Conservation (phyloP, 345 rosid genomes). For the Gynandropsis gynandra region DNA sequence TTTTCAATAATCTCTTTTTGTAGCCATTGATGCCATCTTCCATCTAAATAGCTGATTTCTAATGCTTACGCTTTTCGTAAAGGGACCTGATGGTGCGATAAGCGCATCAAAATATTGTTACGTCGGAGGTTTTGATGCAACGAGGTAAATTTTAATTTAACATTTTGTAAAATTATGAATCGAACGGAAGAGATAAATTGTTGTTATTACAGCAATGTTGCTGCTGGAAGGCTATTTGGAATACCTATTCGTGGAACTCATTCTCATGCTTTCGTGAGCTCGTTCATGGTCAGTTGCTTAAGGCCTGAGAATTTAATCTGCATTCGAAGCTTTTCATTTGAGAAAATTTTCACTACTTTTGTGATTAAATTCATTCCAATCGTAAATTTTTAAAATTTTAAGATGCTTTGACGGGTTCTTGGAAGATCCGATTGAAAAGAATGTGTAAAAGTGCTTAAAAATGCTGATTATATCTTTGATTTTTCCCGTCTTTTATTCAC, state of each 20-base stretch:
- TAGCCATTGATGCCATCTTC: background rate
- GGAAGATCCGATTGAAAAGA: no score
- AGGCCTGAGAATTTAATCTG: background rate
- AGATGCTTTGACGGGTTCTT: no score
- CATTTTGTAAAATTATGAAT: background rate
- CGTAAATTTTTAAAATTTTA: no score
- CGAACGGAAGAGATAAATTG: background rate
- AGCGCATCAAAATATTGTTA: constrained; percentile 89
- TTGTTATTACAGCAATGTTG: constrained; percentile 62
- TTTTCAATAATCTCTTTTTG: background rate
- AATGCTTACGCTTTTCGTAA: constrained; percentile 7
- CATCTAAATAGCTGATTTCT: constrained; percentile 19
- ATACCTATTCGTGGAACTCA: constrained; percentile 92
- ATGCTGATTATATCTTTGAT: no score
- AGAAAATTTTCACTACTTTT: no score
- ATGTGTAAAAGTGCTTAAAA: no score
- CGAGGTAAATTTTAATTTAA: constrained; percentile 44
- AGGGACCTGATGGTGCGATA: constrained; percentile 97
- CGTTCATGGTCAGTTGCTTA: constrained; percentile 61
- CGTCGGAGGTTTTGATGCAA: constrained; percentile 95
- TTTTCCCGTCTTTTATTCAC: background rate
- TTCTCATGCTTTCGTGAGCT: constrained; percentile 97
- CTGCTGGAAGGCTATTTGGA: constrained; percentile 82
- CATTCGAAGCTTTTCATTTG: no score
- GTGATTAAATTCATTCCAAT: no score